phyloP scores from a whole-genome alignment of 371 early-diverging fungal genomes.

The Mortierella sp. region DNA sequence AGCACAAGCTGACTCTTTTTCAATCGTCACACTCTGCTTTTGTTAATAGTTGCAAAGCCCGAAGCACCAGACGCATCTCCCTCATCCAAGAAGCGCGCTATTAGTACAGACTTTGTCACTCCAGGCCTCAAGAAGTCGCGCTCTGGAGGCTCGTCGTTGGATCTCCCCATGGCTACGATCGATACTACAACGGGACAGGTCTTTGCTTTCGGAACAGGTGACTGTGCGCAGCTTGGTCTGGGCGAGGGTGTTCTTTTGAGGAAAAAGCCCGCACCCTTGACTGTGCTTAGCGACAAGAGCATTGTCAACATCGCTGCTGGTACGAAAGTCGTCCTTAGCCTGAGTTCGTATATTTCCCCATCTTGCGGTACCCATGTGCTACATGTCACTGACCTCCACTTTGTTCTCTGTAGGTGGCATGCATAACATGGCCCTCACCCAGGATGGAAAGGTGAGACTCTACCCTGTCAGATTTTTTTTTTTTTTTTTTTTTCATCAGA shows the following conservation, averaged over 20 bases:
- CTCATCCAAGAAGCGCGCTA: conserved; percentile 6
- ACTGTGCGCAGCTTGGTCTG: conserved; percentile 96
- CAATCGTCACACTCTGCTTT: not conserved
- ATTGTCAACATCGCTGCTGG: conserved; percentile 83
- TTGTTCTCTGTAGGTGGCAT: conserved; percentile 66
- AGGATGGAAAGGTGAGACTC: conserved; percentile 69
- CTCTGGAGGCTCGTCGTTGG: conserved; percentile 12
- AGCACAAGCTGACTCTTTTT: not conserved
- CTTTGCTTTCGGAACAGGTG: conserved; percentile 95
- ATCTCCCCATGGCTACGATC: conserved; percentile 17
- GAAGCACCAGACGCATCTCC: not conserved
- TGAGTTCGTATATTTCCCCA: not conserved
- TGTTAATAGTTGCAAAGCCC: not conserved
- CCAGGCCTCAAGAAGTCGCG: conserved; percentile 7
- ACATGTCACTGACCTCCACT: not conserved
- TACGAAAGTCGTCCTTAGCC: not conserved
- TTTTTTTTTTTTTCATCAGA: too few species aligned
- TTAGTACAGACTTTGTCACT: conserved; percentile 1
- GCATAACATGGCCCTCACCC: conserved; percentile 87
- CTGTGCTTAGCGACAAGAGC: conserved; percentile 67
- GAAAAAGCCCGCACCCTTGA: conserved; percentile 78
- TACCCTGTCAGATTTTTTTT: too few species aligned
- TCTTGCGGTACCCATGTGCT: not conserved
- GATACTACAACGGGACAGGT: conserved; percentile 67
- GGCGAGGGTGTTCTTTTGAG: conserved; percentile 80